Evolutionary conservation across 176 grass and related monocot species (phyloP).

Genomic region (Cenchrus fungigraminus): DNA sequence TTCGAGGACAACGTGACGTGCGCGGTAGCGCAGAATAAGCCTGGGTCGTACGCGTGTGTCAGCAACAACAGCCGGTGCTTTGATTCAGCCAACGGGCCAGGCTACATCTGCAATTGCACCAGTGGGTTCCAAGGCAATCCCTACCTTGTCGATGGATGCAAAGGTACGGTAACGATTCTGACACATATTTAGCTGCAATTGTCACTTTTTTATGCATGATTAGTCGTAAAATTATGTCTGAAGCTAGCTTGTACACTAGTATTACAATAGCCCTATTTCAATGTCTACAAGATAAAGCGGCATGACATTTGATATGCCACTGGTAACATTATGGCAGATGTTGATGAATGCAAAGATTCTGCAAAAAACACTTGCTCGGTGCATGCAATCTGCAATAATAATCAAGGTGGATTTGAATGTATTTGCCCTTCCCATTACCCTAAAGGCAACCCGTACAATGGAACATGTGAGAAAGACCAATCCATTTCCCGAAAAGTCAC

Average conservation of each 20-base stretch:
- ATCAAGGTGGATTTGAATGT: not conserved
- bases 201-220: not conserved
- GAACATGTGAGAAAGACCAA: not conserved
- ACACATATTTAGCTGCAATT: not conserved
- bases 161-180: not conserved
- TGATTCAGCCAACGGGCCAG: not conserved
- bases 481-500: not conserved
- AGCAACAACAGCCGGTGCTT: not conserved
- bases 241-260: too few species aligned
- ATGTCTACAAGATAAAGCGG: not conserved
- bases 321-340: conserved; percentile 1
- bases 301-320: not conserved
- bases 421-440: not conserved
- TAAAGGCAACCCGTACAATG: not conserved
- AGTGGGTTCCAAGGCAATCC: conserved; percentile 6
- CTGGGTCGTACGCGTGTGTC: not conserved
- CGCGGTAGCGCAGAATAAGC: not conserved
- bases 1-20: not conserved
- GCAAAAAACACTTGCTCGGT: not conserved
- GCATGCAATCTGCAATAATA: not conserved
- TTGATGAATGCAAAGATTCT: conserved; percentile 9
- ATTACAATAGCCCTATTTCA: too few species aligned
- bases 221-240: too few species aligned
- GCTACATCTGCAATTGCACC: conserved; percentile 41
- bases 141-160: not conserved